Base-by-base conservation (phyloP, 2,329 filamentous ascomycete species). In the Phoma sp. region DNA sequence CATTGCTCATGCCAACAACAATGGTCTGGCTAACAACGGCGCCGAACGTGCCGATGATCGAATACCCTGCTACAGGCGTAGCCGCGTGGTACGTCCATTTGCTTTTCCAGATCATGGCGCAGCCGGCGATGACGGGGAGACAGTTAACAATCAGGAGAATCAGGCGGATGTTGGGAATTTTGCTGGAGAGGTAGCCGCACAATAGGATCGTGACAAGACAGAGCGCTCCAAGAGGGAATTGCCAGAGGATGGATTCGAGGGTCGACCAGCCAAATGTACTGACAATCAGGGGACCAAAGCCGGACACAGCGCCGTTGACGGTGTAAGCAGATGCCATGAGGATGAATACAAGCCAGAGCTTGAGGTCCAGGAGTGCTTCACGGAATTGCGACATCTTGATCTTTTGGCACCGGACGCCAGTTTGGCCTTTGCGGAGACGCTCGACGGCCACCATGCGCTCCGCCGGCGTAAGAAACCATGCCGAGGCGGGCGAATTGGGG, bases 101-200 rank as follows among this genome's bases (percentile, higher is more conserved):
- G 2, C 77, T 84, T 70, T 86, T 89, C 89, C 89, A 92, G 64
- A 93, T 91, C 71, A 91, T 84, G 4, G 82, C 84, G 67, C 87
- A 92, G 1, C 89, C 89, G 0, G 87, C 87, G 43, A 92, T 90
- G 47, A 92, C 88, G 0, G 89, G 89, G 0, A 92, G 78, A 56
- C 88, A 91, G 61, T 85, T 88, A 3, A 83, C 40, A 4, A 90
- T 74, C 0, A 92, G 80, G 73, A 91, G 82, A 6, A 85, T 70
- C 43, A 91, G 82, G 13, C 88, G 83, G 12, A 88, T 84, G 64
- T 91, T 88, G 2, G 77, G 80, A 48, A 88, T 77, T 1, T 80
- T 78, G 0, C 84, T 82, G 5, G 85, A 84, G 1, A 91, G 76
- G 61, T 81, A 91, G 0, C 89, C 89, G 3, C 85, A 87, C 0